Base-by-base conservation (phyloP, 2,329 filamentous ascomycete species). In the Didymosphaeria variabile region DNA sequence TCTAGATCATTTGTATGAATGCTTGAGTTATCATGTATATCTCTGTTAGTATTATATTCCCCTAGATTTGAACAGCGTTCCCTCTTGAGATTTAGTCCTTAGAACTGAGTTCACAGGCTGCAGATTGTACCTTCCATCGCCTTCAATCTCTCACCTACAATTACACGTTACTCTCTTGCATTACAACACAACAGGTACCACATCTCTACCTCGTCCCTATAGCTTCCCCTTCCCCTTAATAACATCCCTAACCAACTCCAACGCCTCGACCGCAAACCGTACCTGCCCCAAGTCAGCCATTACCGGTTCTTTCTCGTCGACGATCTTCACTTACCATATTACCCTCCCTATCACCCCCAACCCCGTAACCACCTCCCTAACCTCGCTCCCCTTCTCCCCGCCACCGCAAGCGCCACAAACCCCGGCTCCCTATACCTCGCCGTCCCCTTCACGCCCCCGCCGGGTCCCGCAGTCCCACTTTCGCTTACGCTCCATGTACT, bases 381-480 rank as follows among this genome's bases (percentile, higher is more conserved):
- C 85, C 60, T 82, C 0, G 80, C 83, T 31, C 83, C 86, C n/a
- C 76, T 76, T 19, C 84, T 81, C 15, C 81, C 81, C 23, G 83
- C 83, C 8, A 90, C 85, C n/a, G 87, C 87, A 40, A 90, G 72
- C 17, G 87, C 87, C 31, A 89, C 86, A 79, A 89, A 90, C 1
- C 87, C 88, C 9, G 87, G 87, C 38, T 80, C 85, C 42, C 87
- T 76, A 71, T 89, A 89, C 63, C 77, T 79, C 47, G 83, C 85
- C 31, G 75, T 76, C 0, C 77, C 79, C 47, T 84, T 85, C 21
- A 75, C 76, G 0, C 87, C 87, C 0, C 73, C 86, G 0, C 85
- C 88, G 9, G 88, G 88, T 0, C 88, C 88, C n/a, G 87, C 88
- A 2, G 87, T 90, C 0, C 88, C 88, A 55, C 83, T 86, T 79